Conservation (phyloP, 169 alveolate species). For the Cryptosporidium sp. region DNA sequence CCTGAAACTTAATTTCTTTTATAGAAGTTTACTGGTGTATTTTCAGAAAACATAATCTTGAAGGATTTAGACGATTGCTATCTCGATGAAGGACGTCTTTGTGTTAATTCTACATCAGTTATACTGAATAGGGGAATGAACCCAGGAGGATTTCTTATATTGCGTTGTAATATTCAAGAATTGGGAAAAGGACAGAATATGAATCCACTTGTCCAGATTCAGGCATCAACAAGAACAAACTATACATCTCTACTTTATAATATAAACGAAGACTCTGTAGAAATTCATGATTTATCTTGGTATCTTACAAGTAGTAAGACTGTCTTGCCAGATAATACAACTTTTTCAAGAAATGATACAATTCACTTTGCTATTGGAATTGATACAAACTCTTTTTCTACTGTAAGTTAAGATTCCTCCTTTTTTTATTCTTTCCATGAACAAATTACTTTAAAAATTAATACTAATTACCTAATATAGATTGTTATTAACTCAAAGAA, state of each 20-base stretch:
- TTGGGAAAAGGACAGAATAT: constrained; percentile 30
- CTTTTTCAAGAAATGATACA: constrained; percentile 44
- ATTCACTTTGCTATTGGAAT: constrained; percentile 55
- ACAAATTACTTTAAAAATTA: neutral
- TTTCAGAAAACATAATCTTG: neutral
- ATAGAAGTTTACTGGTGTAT: neutral
- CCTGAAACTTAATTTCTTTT: neutral
- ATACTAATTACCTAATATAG: neutral
- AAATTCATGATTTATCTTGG: constrained; percentile 56
- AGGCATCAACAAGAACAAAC: constrained; percentile 46
- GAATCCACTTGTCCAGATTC: constrained; percentile 51
- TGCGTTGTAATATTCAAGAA: constrained; percentile 16
- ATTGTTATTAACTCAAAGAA: constrained; percentile 56
- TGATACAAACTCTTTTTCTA: constrained; percentile 42
- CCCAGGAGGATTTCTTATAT: constrained; percentile 54
- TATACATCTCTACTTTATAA: constrained; percentile 32
- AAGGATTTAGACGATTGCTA: constrained; percentile 1
- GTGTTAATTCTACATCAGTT: constrained; percentile 55
- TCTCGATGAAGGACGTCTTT: constrained; percentile 57
- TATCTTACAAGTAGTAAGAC: constrained; percentile 20
- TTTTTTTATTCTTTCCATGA: neutral
- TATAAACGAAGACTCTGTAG: constrained; percentile 45
- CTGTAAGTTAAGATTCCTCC: constrained; percentile 32
- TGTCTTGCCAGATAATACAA: constrained; percentile 20
- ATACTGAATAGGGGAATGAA: constrained; percentile 55